Conservation (phyloP, 345 rosid genomes). For the Clausena lansium region DNA sequence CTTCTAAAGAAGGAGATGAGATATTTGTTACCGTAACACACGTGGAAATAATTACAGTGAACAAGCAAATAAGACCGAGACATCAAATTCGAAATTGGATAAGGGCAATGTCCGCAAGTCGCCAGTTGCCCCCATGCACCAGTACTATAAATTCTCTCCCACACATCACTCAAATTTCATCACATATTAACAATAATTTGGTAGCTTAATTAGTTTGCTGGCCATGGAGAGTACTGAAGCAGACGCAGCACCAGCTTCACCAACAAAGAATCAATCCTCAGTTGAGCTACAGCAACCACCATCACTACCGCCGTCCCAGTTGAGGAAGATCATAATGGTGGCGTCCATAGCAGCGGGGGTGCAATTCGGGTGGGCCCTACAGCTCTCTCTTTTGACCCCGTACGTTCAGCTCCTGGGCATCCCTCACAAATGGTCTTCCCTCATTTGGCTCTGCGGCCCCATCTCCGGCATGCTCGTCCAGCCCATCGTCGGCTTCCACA, state of each 20-base stretch:
- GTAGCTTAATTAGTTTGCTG: not conserved
- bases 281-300: not conserved
- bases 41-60: not conserved
- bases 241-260: not conserved
- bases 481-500: slow-evolving; percentile 79
- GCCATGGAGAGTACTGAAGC: not conserved
- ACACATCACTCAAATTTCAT: not conserved
- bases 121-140: slow-evolving; percentile 10
- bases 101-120: not conserved
- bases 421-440: slow-evolving; percentile 82
- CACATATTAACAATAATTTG: not conserved
- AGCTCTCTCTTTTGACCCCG: slow-evolving; percentile 80
- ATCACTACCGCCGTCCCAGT: not conserved
- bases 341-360: slow-evolving; percentile 84
- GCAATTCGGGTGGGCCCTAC: slow-evolving; percentile 96
- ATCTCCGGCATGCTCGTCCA: slow-evolving; percentile 86
- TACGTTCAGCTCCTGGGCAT: slow-evolving; percentile 84
- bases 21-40: not conserved
- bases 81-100: slow-evolving; percentile 12
- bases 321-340: slow-evolving; percentile 56
- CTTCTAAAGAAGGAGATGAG: not conserved
- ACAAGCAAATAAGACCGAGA: not conserved
- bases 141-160: not conserved
- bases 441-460: slow-evolving; percentile 95
- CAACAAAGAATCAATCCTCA: not conserved